Base-by-base conservation (phyloP, 192 early-diverging fungal species). In the Coemansia furcata region DNA sequence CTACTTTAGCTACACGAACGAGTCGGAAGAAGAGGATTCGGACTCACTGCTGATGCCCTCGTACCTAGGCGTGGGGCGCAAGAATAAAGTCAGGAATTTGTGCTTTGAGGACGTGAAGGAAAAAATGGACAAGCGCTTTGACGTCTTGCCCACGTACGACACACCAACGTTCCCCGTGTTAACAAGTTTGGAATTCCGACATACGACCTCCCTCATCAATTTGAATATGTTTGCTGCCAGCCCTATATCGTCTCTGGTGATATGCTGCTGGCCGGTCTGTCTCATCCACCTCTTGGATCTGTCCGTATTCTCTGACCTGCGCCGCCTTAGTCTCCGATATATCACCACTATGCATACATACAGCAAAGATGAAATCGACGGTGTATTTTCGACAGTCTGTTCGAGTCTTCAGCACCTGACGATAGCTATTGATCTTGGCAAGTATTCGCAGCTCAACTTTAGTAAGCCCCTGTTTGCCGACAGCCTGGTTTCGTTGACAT, bases 121-220 rank as follows among this genome's bases (percentile, higher is more conserved):
- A 26, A 26, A 26, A 26, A 26, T 26, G 23, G 23, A 26, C 23
- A 26, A 26, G 23, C 23, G 23, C 23, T 26, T 26, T 26, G 23
- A 26, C 23, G 23, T 26, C 43, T 44, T 44, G 14, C 43, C 14
- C 43, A 17, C 3, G 15, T 68, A 50, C 21, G 7, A 26, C 21
- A 23, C 19, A 23, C 47, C 66, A 14, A n/a, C 7, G 62, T 74
- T 74, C 43, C 72, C 72, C 1, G 43, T 33, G n/a, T 46, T 74
- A 44, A 44, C 37, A 17, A 39, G 37, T 14, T 46, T 74, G 4
- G 66, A 52, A 3, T 3, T 74, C 19, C 49, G 62, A 1, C 57
- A 66, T 44, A 65, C 63, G 23, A 15, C 46, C 21, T n/a, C 17
- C 17, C 2, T 3, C 17, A n/a, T 5, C 14, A 5, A 44, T 17